A percentile compares a stretch with the other conserved stretches of the same genome.
These are phyloP conservation scores for Cladosporium sp. DNA, from an alignment of 2,329 filamentous ascomycete species.

Conservation along the genomic window DNA sequence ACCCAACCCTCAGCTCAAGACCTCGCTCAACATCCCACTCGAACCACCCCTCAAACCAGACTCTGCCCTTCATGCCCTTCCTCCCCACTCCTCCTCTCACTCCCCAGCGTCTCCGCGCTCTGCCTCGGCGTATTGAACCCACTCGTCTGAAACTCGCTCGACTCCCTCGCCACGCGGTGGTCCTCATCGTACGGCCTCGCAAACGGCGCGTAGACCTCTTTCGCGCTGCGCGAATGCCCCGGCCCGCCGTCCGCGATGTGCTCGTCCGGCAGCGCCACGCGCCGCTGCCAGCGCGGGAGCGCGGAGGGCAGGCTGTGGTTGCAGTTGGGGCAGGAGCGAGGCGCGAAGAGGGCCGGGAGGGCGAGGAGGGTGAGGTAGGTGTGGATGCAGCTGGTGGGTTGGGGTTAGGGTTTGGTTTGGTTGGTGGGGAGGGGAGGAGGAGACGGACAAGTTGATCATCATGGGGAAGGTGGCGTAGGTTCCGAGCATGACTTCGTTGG, in stretches of 20 bases:
- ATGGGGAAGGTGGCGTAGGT: constrained; percentile 17
- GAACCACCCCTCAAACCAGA: not conserved
- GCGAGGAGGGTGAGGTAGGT: constrained; percentile 15
- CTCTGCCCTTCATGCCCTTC: not conserved
- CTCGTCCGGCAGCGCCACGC: constrained; percentile 1
- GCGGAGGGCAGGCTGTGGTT: constrained; percentile 2
- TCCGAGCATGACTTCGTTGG: constrained; percentile 11
- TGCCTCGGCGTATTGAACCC: constrained; percentile 9
- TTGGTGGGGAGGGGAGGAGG: not conserved
- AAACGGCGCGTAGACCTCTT: constrained; percentile 1
- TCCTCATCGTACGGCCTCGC: not conserved
- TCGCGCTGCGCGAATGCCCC: constrained; percentile 1
- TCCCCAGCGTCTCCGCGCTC: constrained; percentile 4
- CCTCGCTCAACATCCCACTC: not conserved
- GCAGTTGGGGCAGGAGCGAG: constrained; percentile 17
- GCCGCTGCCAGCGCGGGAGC: constrained; percentile 1
- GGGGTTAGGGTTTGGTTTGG: not conserved
- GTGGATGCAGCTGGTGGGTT: constrained; percentile 15
- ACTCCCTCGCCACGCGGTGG: not conserved
- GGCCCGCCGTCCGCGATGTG: not conserved
- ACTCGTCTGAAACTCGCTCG: constrained; percentile 7
- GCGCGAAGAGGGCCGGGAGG: constrained; percentile 1
- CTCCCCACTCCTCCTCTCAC: not conserved
- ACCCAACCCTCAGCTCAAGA: not conserved
- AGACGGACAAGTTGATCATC: constrained; percentile 18